Percentiles rank a stretch among this genome's conserved stretches.
These are phyloP conservation scores for Leucogyrophana mollusca DNA, from an alignment of 768 basidiomycete genomes.

Conservation along the genomic window DNA sequence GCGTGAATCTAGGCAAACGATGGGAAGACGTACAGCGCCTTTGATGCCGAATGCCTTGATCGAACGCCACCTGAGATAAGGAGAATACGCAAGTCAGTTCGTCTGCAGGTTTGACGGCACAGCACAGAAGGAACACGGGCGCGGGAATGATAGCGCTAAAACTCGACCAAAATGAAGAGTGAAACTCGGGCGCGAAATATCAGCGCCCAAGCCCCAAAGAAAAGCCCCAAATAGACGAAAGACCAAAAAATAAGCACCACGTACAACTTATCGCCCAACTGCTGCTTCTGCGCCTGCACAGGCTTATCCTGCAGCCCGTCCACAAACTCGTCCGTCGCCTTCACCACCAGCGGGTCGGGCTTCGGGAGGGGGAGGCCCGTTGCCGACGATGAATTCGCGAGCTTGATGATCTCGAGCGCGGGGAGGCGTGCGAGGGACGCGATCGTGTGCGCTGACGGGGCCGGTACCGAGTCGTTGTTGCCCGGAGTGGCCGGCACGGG, in stretches of 20 bases:
- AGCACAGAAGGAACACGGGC: too few relatives aligned
- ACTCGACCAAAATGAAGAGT: too few relatives aligned
- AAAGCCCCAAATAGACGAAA: background rate
- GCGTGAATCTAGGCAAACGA: background rate
- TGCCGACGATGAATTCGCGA: slow-evolving; percentile 51
- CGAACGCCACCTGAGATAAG: slow-evolving; percentile 45
- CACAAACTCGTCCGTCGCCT: slow-evolving; percentile 72
- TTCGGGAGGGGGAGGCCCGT: slow-evolving; percentile 61
- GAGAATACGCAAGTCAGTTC: slow-evolving; percentile 19
- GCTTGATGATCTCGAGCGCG: slow-evolving; percentile 69
- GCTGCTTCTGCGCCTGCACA: slow-evolving; percentile 68
- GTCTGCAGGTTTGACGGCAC: slow-evolving; percentile 16
- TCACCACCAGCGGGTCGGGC: slow-evolving; percentile 65
- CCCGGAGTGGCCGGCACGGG: slow-evolving; percentile 66
- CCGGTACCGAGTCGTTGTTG: slow-evolving; percentile 18
- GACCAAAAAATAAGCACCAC: slow-evolving; percentile 20
- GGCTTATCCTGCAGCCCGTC: slow-evolving; percentile 58
- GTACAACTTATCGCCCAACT: slow-evolving; percentile 75
- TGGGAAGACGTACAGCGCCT: slow-evolving; percentile 53
- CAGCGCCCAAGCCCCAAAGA: slow-evolving; percentile 30
- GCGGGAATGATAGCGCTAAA: too few relatives aligned
- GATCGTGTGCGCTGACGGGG: slow-evolving; percentile 51
- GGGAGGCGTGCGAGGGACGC: slow-evolving; percentile 70
- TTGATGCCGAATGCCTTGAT: slow-evolving; percentile 82
- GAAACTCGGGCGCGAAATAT: too few relatives aligned